Base-by-base conservation (phyloP, 768 basidiomycete species). In the Lactarius hatsudake region DNA sequence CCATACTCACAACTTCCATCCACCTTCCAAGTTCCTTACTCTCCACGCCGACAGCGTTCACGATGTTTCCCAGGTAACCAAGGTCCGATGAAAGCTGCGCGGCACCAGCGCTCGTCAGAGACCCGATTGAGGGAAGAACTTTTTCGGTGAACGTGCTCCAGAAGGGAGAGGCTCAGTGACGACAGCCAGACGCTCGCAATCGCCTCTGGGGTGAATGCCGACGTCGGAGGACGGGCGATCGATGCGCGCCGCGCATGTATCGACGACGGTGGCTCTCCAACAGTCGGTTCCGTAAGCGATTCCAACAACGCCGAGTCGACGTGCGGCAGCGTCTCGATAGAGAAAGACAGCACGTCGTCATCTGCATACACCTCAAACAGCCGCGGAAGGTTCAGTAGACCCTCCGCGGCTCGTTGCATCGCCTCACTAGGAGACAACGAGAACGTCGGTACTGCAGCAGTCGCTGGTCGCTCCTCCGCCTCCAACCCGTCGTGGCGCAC, bases 351-450 rank as follows among this genome's bases (percentile, higher is more conserved):
- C 12, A 93, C 92, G 67, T 95, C 94, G 75, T 98, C 95, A 65
- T 90, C 89, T 8, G 91, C 93, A 73, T 97, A 96, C 20, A 96
- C 90, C 76, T 98, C 96, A 73, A 98, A 97, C 18, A 98, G 79
- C 64, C 95, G 80, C 2, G 96, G 94, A 3, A 99, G 85, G 78
- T 96, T 97, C 38, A 98, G 81, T 40, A 99, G 79, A n/a, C 95
- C 94, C 74, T 98, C 97, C 2, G 93, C 91, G 38, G 98, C 88
- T 65, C 88, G 87, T 67, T 95, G 91, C 68, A 97, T 88, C 5
- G 85, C 87, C 62, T 94, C 92, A 63, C 89, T 96, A 1, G 95
- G 96, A 12, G 92, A 93, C 15, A 98, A 82, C 1, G 95, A 97
- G 79, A 99, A 99, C 7, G 86, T 92, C 2, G 97, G 97, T 7